These are phyloP conservation scores for Ustilago trichophora DNA, from an alignment of 1,284 basidiomycete species.

Conservation along the genomic window DNA sequence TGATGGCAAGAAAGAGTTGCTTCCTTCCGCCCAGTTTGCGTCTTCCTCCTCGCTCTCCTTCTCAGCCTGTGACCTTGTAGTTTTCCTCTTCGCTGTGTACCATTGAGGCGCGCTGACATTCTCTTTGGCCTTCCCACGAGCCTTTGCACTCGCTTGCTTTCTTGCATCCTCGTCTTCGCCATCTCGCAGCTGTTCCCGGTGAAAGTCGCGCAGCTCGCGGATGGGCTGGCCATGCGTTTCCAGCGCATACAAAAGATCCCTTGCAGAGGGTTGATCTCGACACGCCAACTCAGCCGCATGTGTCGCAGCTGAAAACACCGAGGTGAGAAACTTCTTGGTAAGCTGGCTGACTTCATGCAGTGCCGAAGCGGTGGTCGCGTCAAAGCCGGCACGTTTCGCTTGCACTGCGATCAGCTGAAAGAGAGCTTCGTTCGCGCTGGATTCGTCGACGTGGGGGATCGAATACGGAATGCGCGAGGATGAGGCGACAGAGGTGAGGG, in stretches of 20 bases:
- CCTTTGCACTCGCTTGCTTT: slow-evolving; percentile 2
- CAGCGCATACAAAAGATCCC: slow-evolving; percentile 47
- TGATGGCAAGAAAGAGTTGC: slow-evolving; percentile 39
- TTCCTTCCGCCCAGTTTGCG: slow-evolving; percentile 18
- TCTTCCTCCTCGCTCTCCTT: background rate
- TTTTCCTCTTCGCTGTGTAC: background rate
- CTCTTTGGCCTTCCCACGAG: slow-evolving; percentile 13
- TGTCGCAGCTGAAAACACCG: slow-evolving; percentile 33
- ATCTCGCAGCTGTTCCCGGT: slow-evolving; percentile 15
- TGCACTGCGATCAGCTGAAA: slow-evolving; percentile 35
- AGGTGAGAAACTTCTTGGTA: slow-evolving; percentile 36
- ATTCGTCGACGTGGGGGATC: slow-evolving; percentile 19
- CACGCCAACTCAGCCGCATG: slow-evolving; percentile 36
- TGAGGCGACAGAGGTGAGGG: slow-evolving; percentile 12
- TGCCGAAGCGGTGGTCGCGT: slow-evolving; percentile 31
- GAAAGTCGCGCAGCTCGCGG: slow-evolving; percentile 34
- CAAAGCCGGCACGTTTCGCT: slow-evolving; percentile 35
- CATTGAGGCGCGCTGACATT: slow-evolving; percentile 6
- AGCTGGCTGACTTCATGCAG: slow-evolving; percentile 40
- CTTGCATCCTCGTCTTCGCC: slow-evolving; percentile 1
- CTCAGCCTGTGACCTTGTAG: background rate
- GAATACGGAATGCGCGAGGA: slow-evolving; percentile 19
- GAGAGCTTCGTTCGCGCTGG: slow-evolving; percentile 25
- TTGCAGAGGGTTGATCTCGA: slow-evolving; percentile 29
- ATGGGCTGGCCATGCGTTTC: slow-evolving; percentile 45